Conservation (phyloP, 306 rosid species). For the Quercus glauca region DNA sequence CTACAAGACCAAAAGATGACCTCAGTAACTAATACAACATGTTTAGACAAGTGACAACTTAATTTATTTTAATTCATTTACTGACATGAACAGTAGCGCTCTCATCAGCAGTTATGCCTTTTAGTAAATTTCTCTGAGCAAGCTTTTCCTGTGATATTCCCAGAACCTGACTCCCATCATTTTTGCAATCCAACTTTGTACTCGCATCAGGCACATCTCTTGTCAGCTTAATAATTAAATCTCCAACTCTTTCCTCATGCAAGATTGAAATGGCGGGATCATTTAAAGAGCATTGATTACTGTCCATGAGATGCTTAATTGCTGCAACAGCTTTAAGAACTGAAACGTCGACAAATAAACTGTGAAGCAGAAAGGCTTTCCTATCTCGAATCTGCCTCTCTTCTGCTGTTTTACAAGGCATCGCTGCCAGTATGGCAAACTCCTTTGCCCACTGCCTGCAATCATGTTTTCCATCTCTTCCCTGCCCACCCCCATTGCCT, state of each 20-base stretch:
- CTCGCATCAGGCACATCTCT: conserved; percentile 84
- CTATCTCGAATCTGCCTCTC: conserved; percentile 93
- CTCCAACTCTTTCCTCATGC: conserved; percentile 69
- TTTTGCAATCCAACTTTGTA: conserved; percentile 75
- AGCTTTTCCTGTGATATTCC: conserved; percentile 67
- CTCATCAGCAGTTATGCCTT: conserved; percentile 98
- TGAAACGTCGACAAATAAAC: conserved; percentile 86
- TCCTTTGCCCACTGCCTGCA: conserved; percentile 83
- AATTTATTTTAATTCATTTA: conserved; percentile 11
- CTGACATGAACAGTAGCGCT: conserved; percentile 98
- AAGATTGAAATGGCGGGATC: conserved; percentile 31
- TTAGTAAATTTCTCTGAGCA: conserved; percentile 82
- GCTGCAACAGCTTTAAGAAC: conserved; percentile 77
- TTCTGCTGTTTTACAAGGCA: conserved; percentile 89
- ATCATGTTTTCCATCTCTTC: conserved; percentile 70
- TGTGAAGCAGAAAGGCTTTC: conserved; percentile 92
- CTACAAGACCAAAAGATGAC: conserved; percentile 45
- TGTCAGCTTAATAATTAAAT: conserved; percentile 66
- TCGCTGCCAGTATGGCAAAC: conserved; percentile 77
- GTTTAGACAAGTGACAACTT: neutral
- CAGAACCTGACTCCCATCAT: conserved; percentile 79
- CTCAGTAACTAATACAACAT: conserved; percentile 10
- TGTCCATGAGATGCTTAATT: conserved; percentile 52
- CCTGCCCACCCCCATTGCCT: conserved; percentile 94
- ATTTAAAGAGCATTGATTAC: conserved; percentile 30